These are phyloP conservation scores for Gossypium longicalyx DNA, from an alignment of 345 rosid species.

Conservation along the genomic window DNA sequence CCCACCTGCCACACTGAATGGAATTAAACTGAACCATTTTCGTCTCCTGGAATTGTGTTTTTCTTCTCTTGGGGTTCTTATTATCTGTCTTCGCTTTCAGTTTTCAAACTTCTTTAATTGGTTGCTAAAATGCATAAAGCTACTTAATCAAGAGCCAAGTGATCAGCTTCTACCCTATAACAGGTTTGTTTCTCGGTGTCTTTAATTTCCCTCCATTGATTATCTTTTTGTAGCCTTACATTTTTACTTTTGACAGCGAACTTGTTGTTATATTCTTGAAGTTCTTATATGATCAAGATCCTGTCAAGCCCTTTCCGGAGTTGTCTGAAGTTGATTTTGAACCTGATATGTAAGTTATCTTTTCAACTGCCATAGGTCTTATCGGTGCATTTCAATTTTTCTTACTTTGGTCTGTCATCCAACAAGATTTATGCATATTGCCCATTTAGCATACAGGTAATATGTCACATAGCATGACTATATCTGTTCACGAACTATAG, in stretches of 20 bases:
- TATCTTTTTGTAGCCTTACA: constrained; percentile 20
- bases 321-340: constrained; percentile 55
- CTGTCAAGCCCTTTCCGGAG: constrained; percentile 66
- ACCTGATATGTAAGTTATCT: constrained; percentile 62
- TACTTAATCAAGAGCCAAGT: constrained; percentile 81
- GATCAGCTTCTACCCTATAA: constrained; percentile 75
- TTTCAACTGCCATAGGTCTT: constrained; percentile 10
- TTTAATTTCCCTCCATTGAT: constrained; percentile 12
- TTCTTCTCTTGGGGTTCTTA: constrained; percentile 14
- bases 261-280: constrained; percentile 84
- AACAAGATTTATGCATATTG: background rate
- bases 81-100: constrained; percentile 35
- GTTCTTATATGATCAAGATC: constrained; percentile 88
- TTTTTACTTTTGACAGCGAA: constrained; percentile 56
- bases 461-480: background rate
- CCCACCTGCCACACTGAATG: background rate
- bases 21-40: background rate
- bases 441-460: no score
- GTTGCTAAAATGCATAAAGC: constrained; percentile 83
- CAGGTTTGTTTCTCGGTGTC: constrained; percentile 43
- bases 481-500: background rate
- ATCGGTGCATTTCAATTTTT: background rate
- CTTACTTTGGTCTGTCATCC: constrained; percentile 7
- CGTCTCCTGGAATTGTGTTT: background rate
- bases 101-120: constrained; percentile 89